Evolutionary conservation across 331 rosid species (phyloP).

Genomic region (Quercus lobata): DNA sequence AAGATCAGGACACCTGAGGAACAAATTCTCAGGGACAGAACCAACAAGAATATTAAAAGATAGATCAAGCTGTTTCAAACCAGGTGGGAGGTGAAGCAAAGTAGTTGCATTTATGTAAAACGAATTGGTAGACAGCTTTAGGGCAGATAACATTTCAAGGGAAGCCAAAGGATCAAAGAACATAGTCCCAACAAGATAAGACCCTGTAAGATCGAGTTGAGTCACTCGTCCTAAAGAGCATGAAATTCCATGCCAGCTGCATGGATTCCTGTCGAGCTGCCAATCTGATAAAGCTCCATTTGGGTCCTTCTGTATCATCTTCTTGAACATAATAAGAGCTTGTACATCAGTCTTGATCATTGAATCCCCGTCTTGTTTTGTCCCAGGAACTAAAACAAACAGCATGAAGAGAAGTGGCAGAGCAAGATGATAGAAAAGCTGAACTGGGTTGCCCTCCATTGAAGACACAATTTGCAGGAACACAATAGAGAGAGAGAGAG

Average conservation of each 20-base stretch:
- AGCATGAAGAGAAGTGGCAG: conserved; percentile 35
- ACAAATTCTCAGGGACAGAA: conserved; percentile 58
- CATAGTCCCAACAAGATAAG: conserved; percentile 38
- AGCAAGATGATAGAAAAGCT: conserved; percentile 46
- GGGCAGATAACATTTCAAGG: conserved; percentile 59
- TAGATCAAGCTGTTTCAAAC: conserved; percentile 72
- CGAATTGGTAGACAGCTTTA: conserved; percentile 56
- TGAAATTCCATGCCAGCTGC: conserved; percentile 84
- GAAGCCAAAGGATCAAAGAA: conserved; percentile 64
- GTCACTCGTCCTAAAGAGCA: conserved; percentile 67
- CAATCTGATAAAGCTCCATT: conserved; percentile 60
- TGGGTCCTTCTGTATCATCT: conserved; percentile 65
- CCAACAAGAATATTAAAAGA: conserved; percentile 64
- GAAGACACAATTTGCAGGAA: conserved; percentile 43
- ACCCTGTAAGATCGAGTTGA: conserved; percentile 63
- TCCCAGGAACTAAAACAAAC: conserved; percentile 32
- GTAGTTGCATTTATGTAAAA: conserved; percentile 75
- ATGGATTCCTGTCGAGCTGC: conserved; percentile 51
- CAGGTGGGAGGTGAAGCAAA: conserved; percentile 71
- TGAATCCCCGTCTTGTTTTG: conserved; percentile 31
- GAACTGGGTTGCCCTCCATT: conserved; percentile 67
- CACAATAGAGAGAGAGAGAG: conserved; percentile 1
- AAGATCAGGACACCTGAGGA: conserved; percentile 76
- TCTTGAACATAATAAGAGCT: conserved; percentile 73
- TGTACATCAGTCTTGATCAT: conserved; percentile 68